Base-by-base conservation (phyloP, 352 stramenopile species). In the Globisporangium canariense region DNA sequence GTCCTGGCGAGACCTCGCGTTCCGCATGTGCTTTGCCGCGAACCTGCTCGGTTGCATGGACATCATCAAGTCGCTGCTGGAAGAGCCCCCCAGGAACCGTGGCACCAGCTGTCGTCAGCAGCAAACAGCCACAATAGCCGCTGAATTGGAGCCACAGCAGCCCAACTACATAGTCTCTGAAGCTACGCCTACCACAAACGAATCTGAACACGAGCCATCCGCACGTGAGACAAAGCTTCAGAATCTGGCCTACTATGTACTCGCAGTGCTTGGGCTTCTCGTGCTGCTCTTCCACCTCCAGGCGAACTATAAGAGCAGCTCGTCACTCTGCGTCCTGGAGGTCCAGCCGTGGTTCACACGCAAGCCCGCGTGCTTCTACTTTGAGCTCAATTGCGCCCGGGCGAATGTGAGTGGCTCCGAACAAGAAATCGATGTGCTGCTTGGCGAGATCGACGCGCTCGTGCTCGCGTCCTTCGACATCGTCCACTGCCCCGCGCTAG, bases 21-120 rank as follows among this genome's bases (percentile, higher is more conserved):
- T 69, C 55, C 66, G 70, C 4, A 28, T 83, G 3, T 38, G 80
- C 0, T 86, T 86, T 20, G 70, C 68, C 1, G n/a, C 74, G 2
- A 72, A 73, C 25, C 60, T 79, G 54, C 38, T 86, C 1, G 58
- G 13, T 18, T 76, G 68, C 14, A 68, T 78, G 54, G 68, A 71
- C 20, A 69, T 71, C 18, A 62, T 79, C 61, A 82, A 82, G 32
- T 58, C 47, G n/a, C 40, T 81, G 1, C 9, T 75, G 1, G 60
- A 59, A 28, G 58, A 63, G 10, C 14, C 58, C 5, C 56, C 45
- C 6, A n/a, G 32, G 10, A 54, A 22, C 13, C 20, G 36, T 7
- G 13, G 13, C 28, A 53, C 25, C 5, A 40, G 14, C 13, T 14
- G 5, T 4, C 22, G 5, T 3, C 50, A 36, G 4, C 49, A 38